Conservation (phyloP, 2,329 filamentous ascomycete species). For the Pyrenophora tritici-repentis region DNA sequence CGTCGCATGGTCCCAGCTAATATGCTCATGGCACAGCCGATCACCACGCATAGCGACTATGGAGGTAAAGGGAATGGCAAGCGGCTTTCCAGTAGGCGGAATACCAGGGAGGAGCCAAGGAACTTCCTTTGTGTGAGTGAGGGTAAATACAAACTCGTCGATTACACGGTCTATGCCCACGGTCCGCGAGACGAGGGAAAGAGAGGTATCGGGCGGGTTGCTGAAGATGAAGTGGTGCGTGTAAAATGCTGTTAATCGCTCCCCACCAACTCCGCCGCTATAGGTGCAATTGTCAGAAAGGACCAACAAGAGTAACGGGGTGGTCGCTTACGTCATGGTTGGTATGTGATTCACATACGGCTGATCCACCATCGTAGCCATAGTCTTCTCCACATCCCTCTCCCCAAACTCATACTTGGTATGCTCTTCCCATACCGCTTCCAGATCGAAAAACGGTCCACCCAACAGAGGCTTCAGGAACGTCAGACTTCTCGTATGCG, state of each 20-base stretch:
- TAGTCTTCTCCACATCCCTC: conserved; percentile 71
- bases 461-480: conserved; percentile 67
- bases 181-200: conserved; percentile 74
- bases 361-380: conserved; percentile 80
- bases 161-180: conserved; percentile 70
- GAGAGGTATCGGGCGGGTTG: conserved; percentile 68
- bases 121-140: conserved; percentile 40
- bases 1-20: conserved; percentile 71
- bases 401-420: conserved; percentile 72
- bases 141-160: conserved; percentile 45
- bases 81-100: conserved; percentile 33
- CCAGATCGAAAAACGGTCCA: conserved; percentile 74
- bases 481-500: conserved; percentile 68
- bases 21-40: conserved; percentile 71
- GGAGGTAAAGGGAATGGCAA: conserved; percentile 67
- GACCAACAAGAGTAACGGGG: neutral
- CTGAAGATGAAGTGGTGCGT: conserved; percentile 74
- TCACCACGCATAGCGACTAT: conserved; percentile 72
- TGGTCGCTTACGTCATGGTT: conserved; percentile 56
- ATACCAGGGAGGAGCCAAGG: conserved; percentile 46
- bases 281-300: neutral
- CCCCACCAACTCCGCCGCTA: conserved; percentile 69
- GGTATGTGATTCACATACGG: conserved; percentile 81
- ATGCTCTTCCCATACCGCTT: conserved; percentile 80
- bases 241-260: conserved; percentile 69